These are phyloP conservation scores for Sclerotinia trifoliorum DNA, from an alignment of 2,329 filamentous ascomycete species.

Conservation along the genomic window DNA sequence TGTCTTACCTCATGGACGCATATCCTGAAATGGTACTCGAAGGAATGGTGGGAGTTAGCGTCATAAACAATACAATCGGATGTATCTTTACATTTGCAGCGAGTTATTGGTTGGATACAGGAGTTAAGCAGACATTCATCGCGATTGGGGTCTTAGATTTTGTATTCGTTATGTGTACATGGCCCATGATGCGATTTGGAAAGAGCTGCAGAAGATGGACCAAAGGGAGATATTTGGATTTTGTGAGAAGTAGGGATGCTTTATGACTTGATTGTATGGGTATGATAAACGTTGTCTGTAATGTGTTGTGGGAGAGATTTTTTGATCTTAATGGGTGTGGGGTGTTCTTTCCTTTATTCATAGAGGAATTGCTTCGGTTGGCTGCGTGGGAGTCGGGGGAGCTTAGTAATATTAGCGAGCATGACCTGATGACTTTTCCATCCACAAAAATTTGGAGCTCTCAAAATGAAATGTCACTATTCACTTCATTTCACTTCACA, in stretches of 20 bases:
- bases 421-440: not conserved
- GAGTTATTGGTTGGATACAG: conserved; percentile 50
- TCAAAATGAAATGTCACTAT: not conserved
- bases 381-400: not conserved
- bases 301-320: not conserved
- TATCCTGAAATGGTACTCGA: conserved; percentile 58
- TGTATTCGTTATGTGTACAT: conserved; percentile 49
- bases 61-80: conserved; percentile 56
- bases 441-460: not conserved
- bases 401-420: not conserved
- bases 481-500: not conserved
- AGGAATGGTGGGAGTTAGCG: conserved; percentile 57
- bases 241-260: conserved; percentile 48
- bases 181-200: conserved; percentile 56
- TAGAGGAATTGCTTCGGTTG: not conserved
- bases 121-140: conserved; percentile 50
- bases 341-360: not conserved
- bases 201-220: conserved; percentile 52
- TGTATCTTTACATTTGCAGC: conserved; percentile 55
- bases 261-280: conserved; percentile 23
- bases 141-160: conserved; percentile 53
- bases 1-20: conserved; percentile 55
- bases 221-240: conserved; percentile 46
- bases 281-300: not conserved
- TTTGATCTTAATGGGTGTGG: not conserved